phyloP scores from a whole-genome alignment of 2,329 filamentous ascomycete genomes.

The Diplodia corticola region DNA sequence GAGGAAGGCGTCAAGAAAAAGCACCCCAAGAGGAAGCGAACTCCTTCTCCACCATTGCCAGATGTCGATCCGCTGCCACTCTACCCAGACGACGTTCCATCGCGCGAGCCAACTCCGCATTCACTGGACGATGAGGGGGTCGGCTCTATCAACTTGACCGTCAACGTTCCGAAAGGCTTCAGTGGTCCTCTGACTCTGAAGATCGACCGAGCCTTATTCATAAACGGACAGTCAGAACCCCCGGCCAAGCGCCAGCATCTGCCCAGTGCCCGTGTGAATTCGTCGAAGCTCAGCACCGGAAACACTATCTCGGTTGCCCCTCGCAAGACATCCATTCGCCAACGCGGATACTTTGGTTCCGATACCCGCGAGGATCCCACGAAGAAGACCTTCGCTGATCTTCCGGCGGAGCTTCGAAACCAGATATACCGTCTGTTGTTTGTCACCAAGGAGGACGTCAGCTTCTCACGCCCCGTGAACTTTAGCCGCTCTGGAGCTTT shows the following conservation, averaged over 20 bases:
- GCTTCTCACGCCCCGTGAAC: conserved; percentile 39
- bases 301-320: conserved; percentile 3
- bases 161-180: conserved; percentile 49
- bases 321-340: not conserved
- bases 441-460: conserved; percentile 34
- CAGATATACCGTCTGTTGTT: conserved; percentile 49
- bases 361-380: not conserved
- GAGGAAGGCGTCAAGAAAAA: conserved; percentile 30
- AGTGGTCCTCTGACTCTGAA: conserved; percentile 48
- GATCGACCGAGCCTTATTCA: conserved; percentile 36
- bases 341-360: not conserved
- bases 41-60: conserved; percentile 39
- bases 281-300: not conserved
- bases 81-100: conserved; percentile 28
- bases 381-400: conserved; percentile 38
- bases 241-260: conserved; percentile 8
- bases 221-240: not conserved
- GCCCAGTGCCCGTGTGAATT: not conserved
- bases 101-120: conserved; percentile 32
- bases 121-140: conserved; percentile 24
- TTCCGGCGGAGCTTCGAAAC: conserved; percentile 49
- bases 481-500: conserved; percentile 47
- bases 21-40: conserved; percentile 33
- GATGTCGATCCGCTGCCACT: conserved; percentile 37
- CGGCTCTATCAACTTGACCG: conserved; percentile 42